Evolutionary conservation across 768 basidiomycete genomes (phyloP).

Genomic region (Rhodotorula toruloides): DNA sequence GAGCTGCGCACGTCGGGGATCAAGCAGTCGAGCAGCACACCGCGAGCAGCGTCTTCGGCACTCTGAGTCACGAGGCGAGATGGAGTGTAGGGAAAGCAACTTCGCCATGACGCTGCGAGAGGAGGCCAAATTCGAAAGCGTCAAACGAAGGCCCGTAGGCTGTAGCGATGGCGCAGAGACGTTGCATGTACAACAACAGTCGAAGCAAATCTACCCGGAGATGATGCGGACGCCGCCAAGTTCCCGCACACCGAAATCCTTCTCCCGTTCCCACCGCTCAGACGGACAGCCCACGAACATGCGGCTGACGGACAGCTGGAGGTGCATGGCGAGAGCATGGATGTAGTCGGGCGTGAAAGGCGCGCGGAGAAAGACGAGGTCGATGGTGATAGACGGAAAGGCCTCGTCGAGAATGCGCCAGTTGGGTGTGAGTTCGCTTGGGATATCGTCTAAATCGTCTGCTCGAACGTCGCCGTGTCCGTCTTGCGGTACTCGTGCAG

Average conservation of each 20-base stretch:
- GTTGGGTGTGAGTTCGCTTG: slow-evolving; percentile 69
- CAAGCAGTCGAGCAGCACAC: too few species aligned
- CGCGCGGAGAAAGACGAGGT: slow-evolving; percentile 22
- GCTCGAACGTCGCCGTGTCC: background rate
- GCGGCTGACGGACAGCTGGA: background rate
- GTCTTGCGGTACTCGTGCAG: background rate
- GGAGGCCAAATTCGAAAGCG: too few species aligned
- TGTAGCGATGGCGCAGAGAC: background rate
- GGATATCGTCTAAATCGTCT: slow-evolving; percentile 50
- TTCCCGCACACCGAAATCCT: slow-evolving; percentile 3
- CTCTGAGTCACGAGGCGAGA: too few species aligned
- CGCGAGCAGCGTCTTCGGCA: too few species aligned
- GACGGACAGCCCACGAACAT: slow-evolving; percentile 13
- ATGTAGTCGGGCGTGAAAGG: slow-evolving; percentile 14
- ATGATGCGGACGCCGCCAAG: slow-evolving; percentile 4
- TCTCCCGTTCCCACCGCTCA: background rate
- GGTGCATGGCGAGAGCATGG: background rate
- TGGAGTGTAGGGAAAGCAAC: too few species aligned
- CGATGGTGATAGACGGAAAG: slow-evolving; percentile 51
- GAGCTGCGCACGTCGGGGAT: too few species aligned
- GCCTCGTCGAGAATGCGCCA: slow-evolving; percentile 61
- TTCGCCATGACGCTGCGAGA: too few species aligned
- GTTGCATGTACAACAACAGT: background rate
- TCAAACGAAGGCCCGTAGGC: too few species aligned
- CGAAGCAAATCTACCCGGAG: background rate